These are phyloP conservation scores for Aquilaria malaccensis DNA, from an alignment of 345 rosid genomes.

Conservation along the genomic window DNA sequence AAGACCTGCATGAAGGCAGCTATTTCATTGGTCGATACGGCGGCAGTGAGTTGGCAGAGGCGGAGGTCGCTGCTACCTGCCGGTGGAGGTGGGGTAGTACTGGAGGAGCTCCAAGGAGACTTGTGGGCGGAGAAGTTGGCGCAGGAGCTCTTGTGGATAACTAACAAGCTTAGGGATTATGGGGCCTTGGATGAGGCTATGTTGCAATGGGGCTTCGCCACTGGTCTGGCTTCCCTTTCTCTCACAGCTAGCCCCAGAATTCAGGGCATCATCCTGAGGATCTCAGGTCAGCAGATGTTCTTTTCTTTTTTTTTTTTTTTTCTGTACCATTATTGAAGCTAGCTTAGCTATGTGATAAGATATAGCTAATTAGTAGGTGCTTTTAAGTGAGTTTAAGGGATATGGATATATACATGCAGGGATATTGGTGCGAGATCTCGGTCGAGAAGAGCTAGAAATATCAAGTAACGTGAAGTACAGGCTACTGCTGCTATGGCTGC, in stretches of 20 bases:
- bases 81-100: slow-evolving; percentile 3
- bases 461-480: slow-evolving; percentile 53
- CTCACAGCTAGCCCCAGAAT: slow-evolving; percentile 57
- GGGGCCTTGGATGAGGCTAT: slow-evolving; percentile 55
- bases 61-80: slow-evolving; percentile 7
- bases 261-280: slow-evolving; percentile 56
- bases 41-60: slow-evolving; percentile 17
- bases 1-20: slow-evolving; percentile 28
- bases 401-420: slow-evolving; percentile 24
- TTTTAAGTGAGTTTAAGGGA: no score
- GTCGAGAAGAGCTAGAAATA: slow-evolving; percentile 23
- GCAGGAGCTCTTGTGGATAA: slow-evolving; percentile 57
- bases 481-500: slow-evolving; percentile 53
- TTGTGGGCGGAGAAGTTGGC: slow-evolving; percentile 66
- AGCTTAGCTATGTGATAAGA: no score
- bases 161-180: slow-evolving; percentile 45
- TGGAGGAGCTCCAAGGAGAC: slow-evolving; percentile 26
- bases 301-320: not conserved
- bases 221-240: slow-evolving; percentile 52
- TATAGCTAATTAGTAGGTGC: no score
- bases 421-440: slow-evolving; percentile 41
- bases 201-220: slow-evolving; percentile 64
- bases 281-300: slow-evolving; percentile 31
- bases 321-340: no score
- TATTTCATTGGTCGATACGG: slow-evolving; percentile 23